Evolutionary conservation across 257 asterid species (phyloP).

Genomic region (Osmanthus fragrans): DNA sequence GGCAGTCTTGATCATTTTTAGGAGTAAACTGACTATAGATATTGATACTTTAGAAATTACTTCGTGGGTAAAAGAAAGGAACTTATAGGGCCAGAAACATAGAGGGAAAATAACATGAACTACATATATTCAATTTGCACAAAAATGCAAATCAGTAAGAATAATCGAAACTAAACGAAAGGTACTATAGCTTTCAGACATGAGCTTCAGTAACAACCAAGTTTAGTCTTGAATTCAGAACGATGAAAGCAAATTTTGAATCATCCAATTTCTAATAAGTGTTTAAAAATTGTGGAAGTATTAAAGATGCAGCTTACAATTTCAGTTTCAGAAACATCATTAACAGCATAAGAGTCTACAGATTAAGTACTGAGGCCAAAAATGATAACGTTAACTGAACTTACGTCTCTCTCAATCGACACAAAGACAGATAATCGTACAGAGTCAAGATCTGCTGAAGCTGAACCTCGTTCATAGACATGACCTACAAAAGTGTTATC

Average conservation of each 20-base stretch:
- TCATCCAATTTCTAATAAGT: background rate
- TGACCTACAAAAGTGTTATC: constrained; percentile 48
- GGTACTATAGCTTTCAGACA: background rate
- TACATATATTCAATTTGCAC: background rate
- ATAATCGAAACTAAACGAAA: background rate
- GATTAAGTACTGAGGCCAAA: constrained; percentile 17
- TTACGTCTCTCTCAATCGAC: constrained; percentile 81
- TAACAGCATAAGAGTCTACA: background rate
- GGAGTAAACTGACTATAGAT: background rate
- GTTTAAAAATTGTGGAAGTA: background rate
- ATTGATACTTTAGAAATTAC: background rate
- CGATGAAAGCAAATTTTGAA: background rate
- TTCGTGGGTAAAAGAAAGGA: background rate
- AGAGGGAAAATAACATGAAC: background rate
- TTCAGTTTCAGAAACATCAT: constrained; percentile 16
- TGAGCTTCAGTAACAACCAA: constrained; percentile 17
- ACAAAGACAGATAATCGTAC: constrained; percentile 66
- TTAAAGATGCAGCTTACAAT: constrained; percentile 1
- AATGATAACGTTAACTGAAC: constrained; percentile 28
- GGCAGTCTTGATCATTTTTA: background rate
- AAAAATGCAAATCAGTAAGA: background rate
- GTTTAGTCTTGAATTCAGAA: constrained; percentile 3
- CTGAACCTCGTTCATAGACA: constrained; percentile 78
- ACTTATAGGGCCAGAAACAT: background rate
- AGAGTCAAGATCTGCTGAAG: constrained; percentile 67